Percentiles rank a stretch among this genome's conserved stretches.
Evolutionary conservation across 1,139 yeast species (phyloP).

Genomic region (Diutina ranongensis): DNA sequence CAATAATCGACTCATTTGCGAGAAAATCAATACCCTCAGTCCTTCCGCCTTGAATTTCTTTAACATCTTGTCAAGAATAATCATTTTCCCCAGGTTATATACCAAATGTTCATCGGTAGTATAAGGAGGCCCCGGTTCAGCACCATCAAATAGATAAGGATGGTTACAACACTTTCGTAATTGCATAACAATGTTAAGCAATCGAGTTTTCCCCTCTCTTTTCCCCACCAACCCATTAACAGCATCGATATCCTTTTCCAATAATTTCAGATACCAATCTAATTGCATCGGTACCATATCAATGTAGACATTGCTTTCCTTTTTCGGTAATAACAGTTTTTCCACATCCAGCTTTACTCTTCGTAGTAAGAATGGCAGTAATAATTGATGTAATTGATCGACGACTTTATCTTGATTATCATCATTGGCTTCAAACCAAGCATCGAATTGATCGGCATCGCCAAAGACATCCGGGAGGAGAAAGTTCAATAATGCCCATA

Average conservation of each 20-base stretch:
- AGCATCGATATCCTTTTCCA: constrained; percentile 76
- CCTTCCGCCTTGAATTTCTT: constrained; percentile 56
- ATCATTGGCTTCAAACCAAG: constrained; percentile 39
- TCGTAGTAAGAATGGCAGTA: constrained; percentile 64
- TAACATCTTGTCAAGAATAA: constrained; percentile 56
- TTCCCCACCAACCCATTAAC: constrained; percentile 73
- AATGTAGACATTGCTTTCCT: constrained; percentile 60
- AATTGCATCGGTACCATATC: constrained; percentile 71
- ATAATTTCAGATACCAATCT: constrained; percentile 61
- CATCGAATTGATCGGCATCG: constrained; percentile 63
- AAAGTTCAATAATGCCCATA: constrained; percentile 72
- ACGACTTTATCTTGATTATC: constrained; percentile 42
- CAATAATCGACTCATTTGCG: constrained; percentile 74
- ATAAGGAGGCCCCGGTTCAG: constrained; percentile 81
- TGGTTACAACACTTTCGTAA: constrained; percentile 76
- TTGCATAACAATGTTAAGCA: constrained; percentile 74
- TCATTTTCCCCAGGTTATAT: constrained; percentile 61
- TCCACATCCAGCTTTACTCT: constrained; percentile 75
- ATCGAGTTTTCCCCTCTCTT: constrained; percentile 62
- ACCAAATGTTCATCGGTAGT: constrained; percentile 77
- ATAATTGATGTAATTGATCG: constrained; percentile 79
- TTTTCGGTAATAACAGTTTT: constrained; percentile 62
- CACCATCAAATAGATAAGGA: constrained; percentile 75
- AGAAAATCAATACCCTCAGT: constrained; percentile 63
- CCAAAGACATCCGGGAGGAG: constrained; percentile 70